These are phyloP conservation scores for Ilex paraguariensis DNA, from an alignment of 305 asterid species.

Conservation along the genomic window DNA sequence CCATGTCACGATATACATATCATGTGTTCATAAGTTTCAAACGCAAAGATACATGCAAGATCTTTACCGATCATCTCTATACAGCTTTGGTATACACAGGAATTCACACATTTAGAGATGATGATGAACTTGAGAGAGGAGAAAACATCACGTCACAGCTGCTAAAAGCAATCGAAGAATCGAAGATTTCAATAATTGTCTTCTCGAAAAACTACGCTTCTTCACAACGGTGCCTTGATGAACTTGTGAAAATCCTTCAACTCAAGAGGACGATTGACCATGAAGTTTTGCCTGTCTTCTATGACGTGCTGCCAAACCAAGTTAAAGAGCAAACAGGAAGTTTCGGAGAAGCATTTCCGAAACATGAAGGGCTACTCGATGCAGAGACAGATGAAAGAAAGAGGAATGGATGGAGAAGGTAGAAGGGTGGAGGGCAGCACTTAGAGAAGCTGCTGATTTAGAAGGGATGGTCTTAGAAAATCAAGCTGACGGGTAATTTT, in stretches of 20 bases:
- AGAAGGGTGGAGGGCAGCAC: conserved; percentile 1
- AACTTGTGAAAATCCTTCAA: background rate
- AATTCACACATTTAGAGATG: too few species aligned
- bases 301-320: background rate
- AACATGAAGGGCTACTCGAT: background rate
- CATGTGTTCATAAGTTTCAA: too few species aligned
- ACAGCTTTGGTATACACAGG: too few species aligned
- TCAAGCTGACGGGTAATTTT: conserved; percentile 15
- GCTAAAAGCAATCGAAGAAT: background rate
- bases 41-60: too few species aligned
- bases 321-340: too few species aligned
- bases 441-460: too few species aligned
- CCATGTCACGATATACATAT: background rate
- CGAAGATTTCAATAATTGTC: background rate
- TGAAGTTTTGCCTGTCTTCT: background rate
- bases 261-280: background rate
- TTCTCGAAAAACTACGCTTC: background rate
- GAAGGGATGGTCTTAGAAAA: too few species aligned
- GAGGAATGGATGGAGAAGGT: background rate
- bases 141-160: background rate
- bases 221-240: background rate
- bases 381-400: background rate
- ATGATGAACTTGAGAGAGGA: too few species aligned
- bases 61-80: too few species aligned
- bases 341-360: background rate